Conservation (phyloP, 257 asterid species). For the Capsicum chinense region DNA sequence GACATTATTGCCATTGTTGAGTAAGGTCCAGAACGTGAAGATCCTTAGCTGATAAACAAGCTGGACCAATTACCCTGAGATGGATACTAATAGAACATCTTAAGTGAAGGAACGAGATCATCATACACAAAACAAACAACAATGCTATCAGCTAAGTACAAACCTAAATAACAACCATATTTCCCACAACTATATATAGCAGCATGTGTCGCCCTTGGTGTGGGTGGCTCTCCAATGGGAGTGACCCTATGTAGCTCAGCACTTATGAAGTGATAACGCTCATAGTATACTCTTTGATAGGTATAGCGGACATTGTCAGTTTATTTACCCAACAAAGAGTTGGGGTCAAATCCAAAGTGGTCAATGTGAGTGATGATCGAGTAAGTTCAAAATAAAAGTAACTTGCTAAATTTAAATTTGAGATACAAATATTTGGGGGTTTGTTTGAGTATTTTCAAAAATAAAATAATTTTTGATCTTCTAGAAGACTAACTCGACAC, state of each 20-base stretch:
- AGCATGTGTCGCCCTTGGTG: conserved; percentile 99
- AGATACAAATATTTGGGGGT: too few species aligned
- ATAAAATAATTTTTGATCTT: too few species aligned
- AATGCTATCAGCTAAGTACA: conserved; percentile 28
- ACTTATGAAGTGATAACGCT: conserved; percentile 43
- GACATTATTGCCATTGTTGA: conserved; percentile 77
- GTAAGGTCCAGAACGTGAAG: conserved; percentile 79
- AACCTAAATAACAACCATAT: conserved; percentile 99
- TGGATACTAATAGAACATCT: conserved; percentile 29
- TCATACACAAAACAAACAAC: conserved; percentile 3
- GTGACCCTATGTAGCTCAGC: conserved; percentile 59
- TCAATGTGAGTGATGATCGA: too few species aligned
- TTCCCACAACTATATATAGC: conserved; percentile 90
- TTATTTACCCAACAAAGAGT: too few species aligned
- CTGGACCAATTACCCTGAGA: conserved; percentile 76
- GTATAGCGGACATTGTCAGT: too few species aligned
- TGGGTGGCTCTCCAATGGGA: conserved; percentile 99
- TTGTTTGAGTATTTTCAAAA: too few species aligned
- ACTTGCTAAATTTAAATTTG: too few species aligned
- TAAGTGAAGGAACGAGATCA: not conserved
- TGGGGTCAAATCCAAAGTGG: too few species aligned
- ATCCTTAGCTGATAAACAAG: conserved; percentile 82
- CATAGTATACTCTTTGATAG: too few species aligned
- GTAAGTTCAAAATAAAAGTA: too few species aligned
- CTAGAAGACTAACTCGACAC: too few species aligned